Conservation (phyloP, 1,284 basidiomycete genomes). For the Microbotryum lychnidis-dioicae region DNA sequence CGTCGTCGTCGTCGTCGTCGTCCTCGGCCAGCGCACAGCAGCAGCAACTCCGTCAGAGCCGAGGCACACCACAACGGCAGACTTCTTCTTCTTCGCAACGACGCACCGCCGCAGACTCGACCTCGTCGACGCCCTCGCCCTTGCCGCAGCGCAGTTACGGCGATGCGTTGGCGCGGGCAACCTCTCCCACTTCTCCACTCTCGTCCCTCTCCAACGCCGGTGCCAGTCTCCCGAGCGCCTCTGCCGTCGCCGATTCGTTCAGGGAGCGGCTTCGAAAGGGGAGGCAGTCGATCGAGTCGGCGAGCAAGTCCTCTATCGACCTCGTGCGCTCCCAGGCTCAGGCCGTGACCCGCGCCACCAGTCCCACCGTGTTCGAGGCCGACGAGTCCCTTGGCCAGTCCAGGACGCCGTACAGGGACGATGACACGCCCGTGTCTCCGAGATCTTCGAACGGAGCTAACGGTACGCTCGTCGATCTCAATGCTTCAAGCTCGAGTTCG, state of each 20-base stretch:
- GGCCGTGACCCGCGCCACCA: neutral
- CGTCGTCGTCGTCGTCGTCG: neutral
- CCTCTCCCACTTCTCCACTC: no score
- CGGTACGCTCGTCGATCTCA: no score
- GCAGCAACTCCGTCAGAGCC: constrained; percentile 3
- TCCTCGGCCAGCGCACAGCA: neutral
- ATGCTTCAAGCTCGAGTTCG: no score
- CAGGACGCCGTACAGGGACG: no score
- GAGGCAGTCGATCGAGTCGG: neutral
- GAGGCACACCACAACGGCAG: neutral
- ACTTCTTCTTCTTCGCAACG: constrained; percentile 1
- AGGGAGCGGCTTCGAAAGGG: neutral
- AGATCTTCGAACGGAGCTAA: no score
- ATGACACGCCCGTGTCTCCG: no score
- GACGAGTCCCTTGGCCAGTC: no score
- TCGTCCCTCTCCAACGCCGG: no score
- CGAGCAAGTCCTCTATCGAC: neutral
- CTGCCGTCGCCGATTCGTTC: constrained; percentile 1
- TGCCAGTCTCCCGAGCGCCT: constrained; percentile 1
- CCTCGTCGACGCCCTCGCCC: no score
- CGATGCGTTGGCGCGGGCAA: no score
- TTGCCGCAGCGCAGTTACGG: no score
- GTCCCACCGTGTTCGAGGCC: neutral
- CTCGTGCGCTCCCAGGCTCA: neutral
- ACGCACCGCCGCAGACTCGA: neutral